Evolutionary conservation across 148 eudicot genomes (phyloP), one percentile per base, ranked within the genome.

Genomic region (Heliosperma pusillum): DNA sequence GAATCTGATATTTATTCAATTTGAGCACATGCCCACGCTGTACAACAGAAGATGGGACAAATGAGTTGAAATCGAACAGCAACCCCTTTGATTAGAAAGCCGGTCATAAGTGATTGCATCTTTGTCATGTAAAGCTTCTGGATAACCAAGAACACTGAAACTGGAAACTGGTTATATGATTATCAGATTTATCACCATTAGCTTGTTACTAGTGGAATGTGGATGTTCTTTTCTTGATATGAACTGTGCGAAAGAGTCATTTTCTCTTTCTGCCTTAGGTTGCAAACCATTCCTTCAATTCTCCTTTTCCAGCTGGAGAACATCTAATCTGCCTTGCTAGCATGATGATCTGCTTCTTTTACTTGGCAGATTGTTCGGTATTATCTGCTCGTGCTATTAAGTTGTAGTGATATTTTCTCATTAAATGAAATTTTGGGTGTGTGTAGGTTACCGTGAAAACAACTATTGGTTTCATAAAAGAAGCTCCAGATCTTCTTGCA

Each of bases 381-480:
- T 63, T 59, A 5, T 57, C 69, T 36, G n/a, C 22, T 24, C 40
- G 30, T 55, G 47, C 57, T 25, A 17, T 30, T 12, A 44, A 52
- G 57, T 50, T 53, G 26, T 52, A 70, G 10, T 50, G 13, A 12
- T 27, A 19, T 50, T 66, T 33, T 20, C 20, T 52, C 27, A 65
- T 53, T 42, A 61, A 45, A 21, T 53, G 29, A 40, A 4, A 40
- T 42, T 29, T 79, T 20, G 47, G 73, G 70, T 74, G n/a, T 69
- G 71, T 82, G 16, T 75, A 94, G 98, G 92, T 83, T 59, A 52
- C 68, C 13, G 92, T 89, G 69, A 83, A 85, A 77, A 84, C 93
- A 30, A 89, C 90, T 19, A 76, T 95, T 69, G 99, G 99, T 65
- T 90, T 95, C 81, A 84, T 92, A 58, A 90, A 89, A 84, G 96